These are phyloP conservation scores for Fusarium odoratissimum DNA, from an alignment of 2,329 filamentous ascomycete species.

Conservation along the genomic window DNA sequence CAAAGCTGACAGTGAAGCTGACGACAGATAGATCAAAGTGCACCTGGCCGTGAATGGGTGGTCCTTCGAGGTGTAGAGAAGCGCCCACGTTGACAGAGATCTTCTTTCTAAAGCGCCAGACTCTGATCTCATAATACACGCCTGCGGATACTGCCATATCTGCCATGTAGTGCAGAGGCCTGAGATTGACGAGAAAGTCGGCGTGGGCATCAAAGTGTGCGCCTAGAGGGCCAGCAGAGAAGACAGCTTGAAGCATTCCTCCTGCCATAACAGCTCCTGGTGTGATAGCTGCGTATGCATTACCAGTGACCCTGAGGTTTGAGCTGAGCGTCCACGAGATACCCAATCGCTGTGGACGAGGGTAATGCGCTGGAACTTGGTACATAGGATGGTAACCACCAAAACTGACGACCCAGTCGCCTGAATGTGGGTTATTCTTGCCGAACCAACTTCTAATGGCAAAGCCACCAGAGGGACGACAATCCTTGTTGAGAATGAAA, in stretches of 20 bases:
- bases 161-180: rapidly evolving
- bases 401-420: neutral
- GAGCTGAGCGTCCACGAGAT: neutral
- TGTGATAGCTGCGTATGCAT: neutral
- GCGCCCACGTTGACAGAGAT: neutral
- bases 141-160: neutral
- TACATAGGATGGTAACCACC: neutral
- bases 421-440: neutral
- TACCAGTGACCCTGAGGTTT: neutral
- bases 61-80: neutral
- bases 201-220: neutral
- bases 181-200: neutral
- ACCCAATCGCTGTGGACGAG: neutral
- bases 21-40: neutral
- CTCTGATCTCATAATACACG: neutral
- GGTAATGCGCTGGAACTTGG: neutral
- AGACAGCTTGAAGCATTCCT: neutral
- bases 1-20: neutral
- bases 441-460: neutral
- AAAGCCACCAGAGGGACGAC: rapidly evolving
- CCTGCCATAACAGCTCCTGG: neutral
- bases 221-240: rapidly evolving
- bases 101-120: neutral
- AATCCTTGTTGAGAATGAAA: neutral
- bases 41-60: neutral